These are phyloP conservation scores for Didymosphaeria variabile DNA, from an alignment of 2,329 filamentous ascomycete genomes.

Conservation along the genomic window DNA sequence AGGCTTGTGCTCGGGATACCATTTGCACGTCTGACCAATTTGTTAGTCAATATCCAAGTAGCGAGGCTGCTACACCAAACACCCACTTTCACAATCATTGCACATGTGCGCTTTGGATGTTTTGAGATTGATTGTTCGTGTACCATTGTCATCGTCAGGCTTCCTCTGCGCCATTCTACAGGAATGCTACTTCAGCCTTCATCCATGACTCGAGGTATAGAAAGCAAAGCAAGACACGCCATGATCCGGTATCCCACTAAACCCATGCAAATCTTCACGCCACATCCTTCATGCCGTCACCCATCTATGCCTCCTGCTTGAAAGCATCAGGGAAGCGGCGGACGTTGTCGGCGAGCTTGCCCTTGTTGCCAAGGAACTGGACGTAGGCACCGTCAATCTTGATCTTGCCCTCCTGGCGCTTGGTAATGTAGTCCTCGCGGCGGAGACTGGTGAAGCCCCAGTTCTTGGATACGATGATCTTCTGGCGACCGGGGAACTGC, in stretches of 20 bases:
- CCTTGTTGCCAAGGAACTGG: slow-evolving; percentile 97
- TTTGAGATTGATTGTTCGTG: slow-evolving; percentile 20
- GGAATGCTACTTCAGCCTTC: slow-evolving; percentile 39
- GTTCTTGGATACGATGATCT: slow-evolving; percentile 99
- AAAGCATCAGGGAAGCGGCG: slow-evolving; percentile 95
- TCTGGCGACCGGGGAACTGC: slow-evolving; percentile 96
- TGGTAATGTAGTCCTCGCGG: slow-evolving; percentile 95
- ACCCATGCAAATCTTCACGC: slow-evolving; percentile 40
- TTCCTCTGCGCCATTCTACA: slow-evolving; percentile 41
- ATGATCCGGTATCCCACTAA: slow-evolving; percentile 48
- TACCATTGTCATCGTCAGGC: slow-evolving; percentile 48
- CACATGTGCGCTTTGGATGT: slow-evolving; percentile 5
- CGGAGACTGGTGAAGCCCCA: slow-evolving; percentile 99
- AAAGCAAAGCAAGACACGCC: slow-evolving; percentile 43
- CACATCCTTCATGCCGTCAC: slow-evolving; percentile 29
- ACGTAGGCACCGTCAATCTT: slow-evolving; percentile 99
- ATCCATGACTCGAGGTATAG: slow-evolving; percentile 39
- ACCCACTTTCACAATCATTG: neutral
- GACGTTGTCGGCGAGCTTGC: slow-evolving; percentile 85
- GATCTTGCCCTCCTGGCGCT: slow-evolving; percentile 92
- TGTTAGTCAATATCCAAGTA: too few relatives aligned
- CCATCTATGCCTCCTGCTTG: slow-evolving; percentile 48
- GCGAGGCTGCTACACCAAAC: too few relatives aligned
- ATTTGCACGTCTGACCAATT: too few relatives aligned
- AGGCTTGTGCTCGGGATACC: too few relatives aligned